Evolutionary conservation across 1,284 basidiomycete genomes (phyloP), one percentile per base, ranked within the genome.

Genomic region (Cystobasidiaceae sp.): DNA sequence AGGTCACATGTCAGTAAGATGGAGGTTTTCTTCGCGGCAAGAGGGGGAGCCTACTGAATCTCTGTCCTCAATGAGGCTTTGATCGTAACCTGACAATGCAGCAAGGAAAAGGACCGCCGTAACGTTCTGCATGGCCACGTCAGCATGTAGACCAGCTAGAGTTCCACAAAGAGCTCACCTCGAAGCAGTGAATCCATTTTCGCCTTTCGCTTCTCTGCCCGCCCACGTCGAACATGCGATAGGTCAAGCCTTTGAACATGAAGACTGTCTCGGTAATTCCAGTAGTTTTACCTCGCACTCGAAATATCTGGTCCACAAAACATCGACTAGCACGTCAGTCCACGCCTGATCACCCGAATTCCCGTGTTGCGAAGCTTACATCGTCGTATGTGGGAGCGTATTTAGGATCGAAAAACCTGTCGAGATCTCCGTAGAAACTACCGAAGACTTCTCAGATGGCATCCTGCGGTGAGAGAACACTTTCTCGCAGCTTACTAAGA

Each of bases 241-340:
- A 72, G 30, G 64, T 73, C 50, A 69, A 67, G 70, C 27, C 75
- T 74, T 9, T 72, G 68, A 0, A 76, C 49, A 82, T 80, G 78
- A 97, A 96, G 23, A 85, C 84, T 0, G 90, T 96, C 77, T 96
- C 92, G n/a, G 87, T 90, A 74, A 97, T 96, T 33, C 93, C 92
- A 25, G 90, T 90, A 34, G 92, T 93, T 71, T 91, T 86, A 57
- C 88, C 88, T 66, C 91, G 82, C 68, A 87, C 87, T 34, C 86
- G 86, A 37, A 96, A 84, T 69, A 96, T 93, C 61, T 64, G 32
- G 19, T 4, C 4, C 9, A 6, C 17, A 23, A 25, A 27, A 32
- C 30, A 33, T 73, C 76, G 61, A 25, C 21, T 21, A n/a, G 41
- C 5, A 25, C 25, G 23, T 7, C 21, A 28, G 27, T 15, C 13